Evolutionary conservation across 148 eudicot species (phyloP).

Genomic region (Simmondsia chinensis): DNA sequence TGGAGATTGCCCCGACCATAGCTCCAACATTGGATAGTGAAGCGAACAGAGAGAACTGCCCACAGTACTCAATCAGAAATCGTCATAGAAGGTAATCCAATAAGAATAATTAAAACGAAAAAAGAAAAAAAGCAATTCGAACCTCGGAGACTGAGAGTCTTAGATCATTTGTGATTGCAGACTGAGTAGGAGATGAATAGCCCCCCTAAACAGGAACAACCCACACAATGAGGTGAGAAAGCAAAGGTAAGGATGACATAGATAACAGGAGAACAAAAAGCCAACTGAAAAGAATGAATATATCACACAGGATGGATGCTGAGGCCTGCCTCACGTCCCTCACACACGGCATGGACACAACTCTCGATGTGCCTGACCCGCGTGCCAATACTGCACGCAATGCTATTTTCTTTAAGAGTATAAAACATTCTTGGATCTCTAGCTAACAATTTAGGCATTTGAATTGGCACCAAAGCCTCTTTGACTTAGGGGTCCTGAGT

Average conservation of each 20-base stretch:
- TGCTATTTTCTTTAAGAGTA: no score
- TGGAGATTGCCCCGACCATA: constrained; percentile 97
- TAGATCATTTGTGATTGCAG: constrained; percentile 61
- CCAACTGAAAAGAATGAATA: background rate
- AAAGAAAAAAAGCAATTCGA: background rate
- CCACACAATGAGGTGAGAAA: background rate
- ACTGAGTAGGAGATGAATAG: constrained; percentile 85
- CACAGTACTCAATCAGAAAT: constrained; percentile 5
- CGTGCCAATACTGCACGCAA: no score
- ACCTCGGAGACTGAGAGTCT: constrained; percentile 82
- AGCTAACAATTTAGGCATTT: no score
- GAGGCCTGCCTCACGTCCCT: no score
- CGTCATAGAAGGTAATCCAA: constrained; percentile 2
- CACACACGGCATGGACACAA: no score
- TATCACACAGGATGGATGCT: no score
- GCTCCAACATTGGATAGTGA: constrained; percentile 96
- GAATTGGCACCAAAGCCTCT: no score
- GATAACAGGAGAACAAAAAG: background rate
- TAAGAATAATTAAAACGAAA: constrained; percentile 7
- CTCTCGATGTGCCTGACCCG: no score
- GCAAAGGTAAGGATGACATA: background rate
- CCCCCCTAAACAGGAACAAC: constrained; percentile 44
- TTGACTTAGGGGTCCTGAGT: no score
- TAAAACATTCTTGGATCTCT: no score
- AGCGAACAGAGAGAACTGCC: constrained; percentile 85